phyloP scores from a whole-genome alignment of 257 asterid genomes.

The Solanum virginianum region DNA sequence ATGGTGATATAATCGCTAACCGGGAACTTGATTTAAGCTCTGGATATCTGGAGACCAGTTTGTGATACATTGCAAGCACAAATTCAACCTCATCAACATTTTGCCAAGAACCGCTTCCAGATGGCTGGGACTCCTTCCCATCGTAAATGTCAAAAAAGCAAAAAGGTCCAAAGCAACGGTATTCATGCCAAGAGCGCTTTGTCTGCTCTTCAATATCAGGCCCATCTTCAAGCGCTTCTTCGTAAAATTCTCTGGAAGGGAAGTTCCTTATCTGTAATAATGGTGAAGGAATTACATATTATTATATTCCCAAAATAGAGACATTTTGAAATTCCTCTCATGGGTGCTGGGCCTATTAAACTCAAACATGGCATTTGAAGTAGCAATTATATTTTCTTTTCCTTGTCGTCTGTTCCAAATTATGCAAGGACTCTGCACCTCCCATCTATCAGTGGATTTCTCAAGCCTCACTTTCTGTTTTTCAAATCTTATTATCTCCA shows the following conservation, averaged over 20 bases:
- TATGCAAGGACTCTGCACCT: not conserved
- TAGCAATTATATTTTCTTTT: not conserved
- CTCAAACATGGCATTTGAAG: not conserved
- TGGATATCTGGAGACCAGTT: conserved; percentile 67
- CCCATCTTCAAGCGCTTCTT: conserved; percentile 75
- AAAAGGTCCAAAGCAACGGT: conserved; percentile 90
- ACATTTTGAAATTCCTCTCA: not conserved
- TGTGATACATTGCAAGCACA: conserved; percentile 54
- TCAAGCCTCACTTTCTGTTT: not conserved
- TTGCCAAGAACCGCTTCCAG: conserved; percentile 78
- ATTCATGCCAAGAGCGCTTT: conserved; percentile 64
- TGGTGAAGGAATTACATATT: not conserved
- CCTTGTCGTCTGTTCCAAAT: not conserved
- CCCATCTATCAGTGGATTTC: not conserved
- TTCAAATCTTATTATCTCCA: not conserved
- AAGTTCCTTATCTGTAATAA: conserved; percentile 71
- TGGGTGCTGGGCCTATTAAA: not conserved
- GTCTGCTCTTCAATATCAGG: conserved; percentile 60
- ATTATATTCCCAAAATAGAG: not conserved
- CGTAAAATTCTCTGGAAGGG: conserved; percentile 90
- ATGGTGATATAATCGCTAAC: conserved; percentile 86
- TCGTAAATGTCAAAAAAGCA: conserved; percentile 87
- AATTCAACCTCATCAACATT: conserved; percentile 88
- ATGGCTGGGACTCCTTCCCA: conserved; percentile 64
- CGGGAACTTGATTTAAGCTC: conserved; percentile 79